Conservation (phyloP, 768 basidiomycete genomes). For the Wakefieldia striispora region DNA sequence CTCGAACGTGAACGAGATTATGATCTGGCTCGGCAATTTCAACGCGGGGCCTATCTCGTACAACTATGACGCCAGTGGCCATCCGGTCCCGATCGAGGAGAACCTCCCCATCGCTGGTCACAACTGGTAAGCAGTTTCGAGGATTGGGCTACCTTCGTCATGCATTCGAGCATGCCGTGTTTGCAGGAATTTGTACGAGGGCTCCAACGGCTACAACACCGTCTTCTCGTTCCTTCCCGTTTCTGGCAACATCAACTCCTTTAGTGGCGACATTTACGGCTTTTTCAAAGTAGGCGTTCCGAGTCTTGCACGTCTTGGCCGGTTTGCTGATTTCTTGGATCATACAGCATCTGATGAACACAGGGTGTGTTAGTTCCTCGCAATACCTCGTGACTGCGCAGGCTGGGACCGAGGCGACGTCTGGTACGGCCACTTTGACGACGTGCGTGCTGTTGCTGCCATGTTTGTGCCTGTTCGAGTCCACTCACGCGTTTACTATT, state of each 20-base stretch:
- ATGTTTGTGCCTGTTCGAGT: background rate
- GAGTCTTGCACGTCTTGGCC: background rate
- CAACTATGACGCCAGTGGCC: constrained; percentile 43
- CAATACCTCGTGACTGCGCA: constrained; percentile 60
- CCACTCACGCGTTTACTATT: background rate
- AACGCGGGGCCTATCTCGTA: constrained; percentile 58
- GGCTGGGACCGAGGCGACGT: constrained; percentile 62
- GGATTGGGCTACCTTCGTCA: background rate
- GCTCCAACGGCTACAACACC: constrained; percentile 51
- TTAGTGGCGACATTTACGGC: constrained; percentile 50
- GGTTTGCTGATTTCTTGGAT: background rate
- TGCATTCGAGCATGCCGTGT: background rate
- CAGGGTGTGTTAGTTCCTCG: constrained; percentile 43
- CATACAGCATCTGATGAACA: constrained; percentile 52
- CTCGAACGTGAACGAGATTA: constrained; percentile 45
- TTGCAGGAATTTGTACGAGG: constrained; percentile 53
- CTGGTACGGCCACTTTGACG: constrained; percentile 51
- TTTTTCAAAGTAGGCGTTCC: constrained; percentile 46
- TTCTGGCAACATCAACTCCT: constrained; percentile 40
- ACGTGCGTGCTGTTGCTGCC: constrained; percentile 40
- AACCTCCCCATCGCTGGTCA: constrained; percentile 47
- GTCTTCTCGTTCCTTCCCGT: constrained; percentile 50
- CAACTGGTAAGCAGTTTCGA: constrained; percentile 39
- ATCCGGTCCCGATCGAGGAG: constrained; percentile 42
- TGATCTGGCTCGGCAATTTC: constrained; percentile 65